Conservation (phyloP, 78 protist genomes). For the Diacronema lutheri region DNA sequence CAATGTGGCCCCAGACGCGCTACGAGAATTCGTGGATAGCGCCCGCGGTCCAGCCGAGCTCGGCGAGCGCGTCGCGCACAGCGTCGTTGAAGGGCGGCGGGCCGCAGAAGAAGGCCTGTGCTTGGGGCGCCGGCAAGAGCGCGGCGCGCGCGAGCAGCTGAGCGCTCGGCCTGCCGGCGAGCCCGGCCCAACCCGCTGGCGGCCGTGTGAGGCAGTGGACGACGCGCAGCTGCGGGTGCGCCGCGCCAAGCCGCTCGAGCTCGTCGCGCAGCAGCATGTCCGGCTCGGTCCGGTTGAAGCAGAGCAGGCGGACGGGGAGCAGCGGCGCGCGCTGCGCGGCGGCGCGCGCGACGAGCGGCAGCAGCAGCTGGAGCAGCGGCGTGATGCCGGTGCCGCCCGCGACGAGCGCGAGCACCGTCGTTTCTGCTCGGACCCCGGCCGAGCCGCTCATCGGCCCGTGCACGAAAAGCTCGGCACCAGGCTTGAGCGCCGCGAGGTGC, state of each 20-base stretch:
- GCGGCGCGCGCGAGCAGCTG: not conserved
- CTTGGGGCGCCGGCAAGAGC: not conserved
- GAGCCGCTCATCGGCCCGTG: not conserved
- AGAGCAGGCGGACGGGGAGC: not conserved
- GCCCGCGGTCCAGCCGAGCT: too few relatives aligned
- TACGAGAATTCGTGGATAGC: too few relatives aligned
- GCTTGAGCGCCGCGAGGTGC: not conserved
- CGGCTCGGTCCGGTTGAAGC: not conserved
- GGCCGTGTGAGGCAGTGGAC: not conserved
- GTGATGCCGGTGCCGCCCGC: slow-evolving; percentile 2
- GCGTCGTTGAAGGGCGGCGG: not conserved
- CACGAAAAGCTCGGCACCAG: not conserved
- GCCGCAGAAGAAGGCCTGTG: not conserved
- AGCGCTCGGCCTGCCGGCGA: not conserved
- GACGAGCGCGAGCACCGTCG: not conserved
- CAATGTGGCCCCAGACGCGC: too few relatives aligned
- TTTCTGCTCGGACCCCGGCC: not conserved
- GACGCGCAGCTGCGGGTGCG: not conserved
- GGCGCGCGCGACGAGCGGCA: not conserved
- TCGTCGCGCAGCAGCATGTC: not conserved
- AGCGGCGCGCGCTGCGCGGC: not conserved
- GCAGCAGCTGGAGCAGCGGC: not conserved
- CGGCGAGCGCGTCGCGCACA: not conserved
- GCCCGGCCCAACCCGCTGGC: not conserved
- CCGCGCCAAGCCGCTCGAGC: not conserved